These are phyloP conservation scores for Cladosporium sp. DNA, from an alignment of 2,329 filamentous ascomycete genomes.

Conservation along the genomic window DNA sequence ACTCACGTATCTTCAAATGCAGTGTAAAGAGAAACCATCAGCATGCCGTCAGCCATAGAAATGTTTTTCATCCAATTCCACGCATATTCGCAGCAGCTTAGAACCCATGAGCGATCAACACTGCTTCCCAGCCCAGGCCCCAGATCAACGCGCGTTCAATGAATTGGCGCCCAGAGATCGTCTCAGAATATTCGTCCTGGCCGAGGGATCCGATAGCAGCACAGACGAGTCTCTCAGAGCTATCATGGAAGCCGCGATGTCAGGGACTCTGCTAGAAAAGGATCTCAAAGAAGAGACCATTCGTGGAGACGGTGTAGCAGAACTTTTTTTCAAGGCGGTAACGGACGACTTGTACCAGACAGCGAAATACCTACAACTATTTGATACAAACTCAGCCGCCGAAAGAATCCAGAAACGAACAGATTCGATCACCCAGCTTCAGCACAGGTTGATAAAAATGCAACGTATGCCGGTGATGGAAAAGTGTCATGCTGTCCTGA, in stretches of 20 bases:
- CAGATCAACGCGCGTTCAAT: too few species aligned
- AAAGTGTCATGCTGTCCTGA: neutral
- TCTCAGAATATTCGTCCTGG: too few species aligned
- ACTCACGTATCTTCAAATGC: too few species aligned
- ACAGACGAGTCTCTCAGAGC: neutral
- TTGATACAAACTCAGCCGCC: neutral
- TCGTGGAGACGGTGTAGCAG: neutral
- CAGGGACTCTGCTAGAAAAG: neutral
- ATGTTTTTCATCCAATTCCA: too few species aligned
- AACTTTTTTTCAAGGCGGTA: neutral
- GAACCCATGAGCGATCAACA: too few species aligned
- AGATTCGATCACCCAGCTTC: neutral
- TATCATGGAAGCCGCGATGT: neutral
- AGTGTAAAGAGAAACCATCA: too few species aligned
- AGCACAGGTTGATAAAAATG: neutral
- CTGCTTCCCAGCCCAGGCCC: too few species aligned
- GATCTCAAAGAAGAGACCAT: neutral
- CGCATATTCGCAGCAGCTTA: too few species aligned
- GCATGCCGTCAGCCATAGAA: too few species aligned
- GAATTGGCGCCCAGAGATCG: too few species aligned
- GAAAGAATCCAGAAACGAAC: neutral
- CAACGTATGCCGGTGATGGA: neutral
- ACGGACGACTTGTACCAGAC: neutral
- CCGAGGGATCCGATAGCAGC: neutral
- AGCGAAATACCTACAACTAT: neutral